A percentile compares a stretch with the other conserved stretches of the same genome.
These are phyloP conservation scores for Nyssa sinensis DNA, from an alignment of 148 eudicot genomes.

Conservation along the genomic window DNA sequence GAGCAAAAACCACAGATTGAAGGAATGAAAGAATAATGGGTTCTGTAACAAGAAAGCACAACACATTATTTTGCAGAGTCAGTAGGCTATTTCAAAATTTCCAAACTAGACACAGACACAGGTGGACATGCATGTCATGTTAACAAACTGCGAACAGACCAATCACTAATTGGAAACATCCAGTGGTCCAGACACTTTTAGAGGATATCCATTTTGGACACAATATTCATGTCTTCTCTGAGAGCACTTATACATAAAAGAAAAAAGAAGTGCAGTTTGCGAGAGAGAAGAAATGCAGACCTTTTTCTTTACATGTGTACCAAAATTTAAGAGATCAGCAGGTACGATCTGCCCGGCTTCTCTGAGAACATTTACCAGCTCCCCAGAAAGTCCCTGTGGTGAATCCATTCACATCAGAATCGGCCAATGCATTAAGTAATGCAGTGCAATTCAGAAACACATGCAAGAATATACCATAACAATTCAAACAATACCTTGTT, in stretches of 20 bases:
- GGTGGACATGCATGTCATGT: no score
- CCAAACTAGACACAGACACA: no score
- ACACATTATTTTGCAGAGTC: no score
- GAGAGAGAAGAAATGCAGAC: slow-evolving; percentile 25
- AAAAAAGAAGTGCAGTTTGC: background rate
- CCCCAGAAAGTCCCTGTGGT: slow-evolving; percentile 82
- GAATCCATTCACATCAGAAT: slow-evolving; percentile 4
- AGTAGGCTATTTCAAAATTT: no score
- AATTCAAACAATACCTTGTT: slow-evolving; percentile 61
- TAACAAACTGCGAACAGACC: no score
- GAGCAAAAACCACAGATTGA: no score
- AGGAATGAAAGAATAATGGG: no score
- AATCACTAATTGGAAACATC: no score
- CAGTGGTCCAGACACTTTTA: no score
- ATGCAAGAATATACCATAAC: background rate
- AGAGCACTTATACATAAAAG: background rate
- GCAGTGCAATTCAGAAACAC: background rate
- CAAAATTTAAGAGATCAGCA: slow-evolving; percentile 72
- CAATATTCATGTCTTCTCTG: no score
- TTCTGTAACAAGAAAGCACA: no score
- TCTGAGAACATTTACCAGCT: slow-evolving; percentile 91
- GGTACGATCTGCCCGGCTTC: slow-evolving; percentile 94
- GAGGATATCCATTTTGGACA: no score
- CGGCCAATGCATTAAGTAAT: slow-evolving; percentile 1
- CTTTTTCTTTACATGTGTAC: slow-evolving; percentile 98